Conservation (phyloP, 768 basidiomycete species). For the Nidularia pulvinata region DNA sequence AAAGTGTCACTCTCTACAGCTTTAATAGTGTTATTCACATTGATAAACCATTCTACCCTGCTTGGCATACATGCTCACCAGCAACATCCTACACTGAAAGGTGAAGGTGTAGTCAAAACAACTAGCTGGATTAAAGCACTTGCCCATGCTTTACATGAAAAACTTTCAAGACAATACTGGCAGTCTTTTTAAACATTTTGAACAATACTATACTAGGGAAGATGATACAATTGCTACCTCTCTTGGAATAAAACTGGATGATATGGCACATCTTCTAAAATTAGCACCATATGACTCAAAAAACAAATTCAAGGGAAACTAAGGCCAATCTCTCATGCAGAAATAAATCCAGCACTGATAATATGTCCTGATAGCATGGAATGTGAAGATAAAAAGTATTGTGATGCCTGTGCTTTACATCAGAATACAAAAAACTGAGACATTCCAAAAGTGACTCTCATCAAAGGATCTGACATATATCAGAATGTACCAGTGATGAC, state of each 20-base stretch:
- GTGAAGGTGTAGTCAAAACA: background rate
- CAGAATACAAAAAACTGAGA: background rate
- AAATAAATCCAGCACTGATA: background rate
- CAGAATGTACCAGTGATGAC: background rate
- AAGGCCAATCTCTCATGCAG: background rate
- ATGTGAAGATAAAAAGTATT: background rate
- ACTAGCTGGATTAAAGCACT: background rate
- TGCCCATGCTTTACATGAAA: background rate
- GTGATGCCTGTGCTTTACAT: background rate
- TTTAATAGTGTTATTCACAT: conserved; percentile 11
- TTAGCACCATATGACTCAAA: background rate
- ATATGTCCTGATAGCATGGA: background rate
- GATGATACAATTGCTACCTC: background rate
- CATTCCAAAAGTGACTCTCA: background rate
- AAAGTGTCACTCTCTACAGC: conserved; percentile 10
- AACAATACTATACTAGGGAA: background rate
- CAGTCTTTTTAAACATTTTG: background rate
- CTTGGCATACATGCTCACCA: conserved; percentile 11
- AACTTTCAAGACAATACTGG: background rate
- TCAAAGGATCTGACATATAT: background rate
- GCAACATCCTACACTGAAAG: background rate
- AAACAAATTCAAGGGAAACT: background rate
- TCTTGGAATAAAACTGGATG: background rate
- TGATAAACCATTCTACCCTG: conserved; percentile 11
- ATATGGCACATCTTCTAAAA: background rate